Evolutionary conservation across 495 filamentous ascomycete genomes (phyloP), one percentile per base, ranked within the genome.

Genomic region (Penicillium tannophilum): DNA sequence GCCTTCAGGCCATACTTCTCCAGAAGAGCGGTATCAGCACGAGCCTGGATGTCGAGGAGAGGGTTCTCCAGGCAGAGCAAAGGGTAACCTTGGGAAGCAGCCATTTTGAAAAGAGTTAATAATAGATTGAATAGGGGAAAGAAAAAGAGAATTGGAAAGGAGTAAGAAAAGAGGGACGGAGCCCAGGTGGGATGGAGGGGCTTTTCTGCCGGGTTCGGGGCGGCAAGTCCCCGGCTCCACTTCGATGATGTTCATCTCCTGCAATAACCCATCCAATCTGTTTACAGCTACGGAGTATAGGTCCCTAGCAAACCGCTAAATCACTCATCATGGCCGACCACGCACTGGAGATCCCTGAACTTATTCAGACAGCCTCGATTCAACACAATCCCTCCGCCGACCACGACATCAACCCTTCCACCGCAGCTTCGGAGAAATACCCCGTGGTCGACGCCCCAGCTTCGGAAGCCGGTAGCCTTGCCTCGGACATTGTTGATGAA

Each of bases 51-150:
- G 74, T 98, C 91, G 62, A 98, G 88, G 63, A 98, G 84, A 72
- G 94, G 94, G 75, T 98, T 98, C 86, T 96, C 94, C 68, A 98
- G 75, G 77, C 89, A 92, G 60, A 97, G 79, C 59, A 98, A 86
- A 73, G 87, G 81, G 79, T 88, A 98, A 71, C 89, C 86, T 74
- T 89, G 86, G 53, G 75, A 73, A 62, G 87, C 70, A 58, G 89
- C 81, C 90, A 93, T 94, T 63, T 73, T 85, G 55, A 60, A 49
- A 55, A 55, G 52, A 30, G 31, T 35, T 24, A 52, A 23, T 41
- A 52, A 44, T 42, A 52, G 30, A 58, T 55, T 41, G 53, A 53
- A 48, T 14, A 42, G 39, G 54, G 52, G 42, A 66, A 39, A 17
- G 19, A 24, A n/a, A 31, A 44, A 45, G 20, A 28, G 41, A 31